phyloP scores from a whole-genome alignment of 768 basidiomycete species.

The Macrolepiota dolichaula region DNA sequence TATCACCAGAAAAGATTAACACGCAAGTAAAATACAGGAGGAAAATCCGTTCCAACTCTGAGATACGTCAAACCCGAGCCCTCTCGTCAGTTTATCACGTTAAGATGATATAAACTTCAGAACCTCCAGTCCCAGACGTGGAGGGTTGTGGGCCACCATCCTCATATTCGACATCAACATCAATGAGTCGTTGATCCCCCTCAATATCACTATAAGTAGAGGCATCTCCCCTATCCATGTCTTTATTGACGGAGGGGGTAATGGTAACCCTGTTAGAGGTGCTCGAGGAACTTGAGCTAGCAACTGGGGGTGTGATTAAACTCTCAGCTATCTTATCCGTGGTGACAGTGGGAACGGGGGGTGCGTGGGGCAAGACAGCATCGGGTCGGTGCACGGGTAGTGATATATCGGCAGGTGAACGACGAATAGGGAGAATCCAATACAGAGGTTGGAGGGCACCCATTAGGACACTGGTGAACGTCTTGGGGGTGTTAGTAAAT shows the following conservation, averaged over 20 bases:
- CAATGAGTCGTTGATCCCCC: neutral
- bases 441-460: conserved; percentile 37
- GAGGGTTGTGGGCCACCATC: neutral
- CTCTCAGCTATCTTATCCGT: neutral
- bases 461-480: conserved; percentile 14
- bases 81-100: neutral
- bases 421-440: conserved; percentile 33
- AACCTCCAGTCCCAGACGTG: neutral
- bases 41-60: too few species aligned
- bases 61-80: neutral
- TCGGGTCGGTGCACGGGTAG: neutral
- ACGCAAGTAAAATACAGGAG: too few species aligned
- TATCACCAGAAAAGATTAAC: too few species aligned
- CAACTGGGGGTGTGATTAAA: neutral
- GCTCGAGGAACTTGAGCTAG: neutral
- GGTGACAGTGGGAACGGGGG: neutral
- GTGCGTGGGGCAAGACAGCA: neutral
- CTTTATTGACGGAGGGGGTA: neutral
- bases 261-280: too few species aligned
- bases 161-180: neutral
- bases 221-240: too few species aligned
- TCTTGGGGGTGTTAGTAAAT: conserved; percentile 33
- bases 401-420: conserved; percentile 6
- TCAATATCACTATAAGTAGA: neutral
- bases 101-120: neutral